Evolutionary conservation across 148 eudicot genomes (phyloP).

Genomic region (Drosera capensis): DNA sequence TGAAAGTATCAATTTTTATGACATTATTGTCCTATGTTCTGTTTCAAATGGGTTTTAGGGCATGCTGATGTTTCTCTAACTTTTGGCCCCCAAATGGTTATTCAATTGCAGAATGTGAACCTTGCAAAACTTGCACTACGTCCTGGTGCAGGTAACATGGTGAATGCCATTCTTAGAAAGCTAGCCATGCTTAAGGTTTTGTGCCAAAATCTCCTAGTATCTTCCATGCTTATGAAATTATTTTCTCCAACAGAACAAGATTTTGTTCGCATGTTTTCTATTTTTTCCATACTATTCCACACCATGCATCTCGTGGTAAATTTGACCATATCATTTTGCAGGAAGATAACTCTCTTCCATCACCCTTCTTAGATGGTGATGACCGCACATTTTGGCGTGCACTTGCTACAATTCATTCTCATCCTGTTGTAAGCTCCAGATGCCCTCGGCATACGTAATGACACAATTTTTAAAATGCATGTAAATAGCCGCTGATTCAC

Average conservation of each 20-base stretch:
- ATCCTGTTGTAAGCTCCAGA: conserved; percentile 92
- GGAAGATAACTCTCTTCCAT: conserved; percentile 74
- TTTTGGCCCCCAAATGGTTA: background rate
- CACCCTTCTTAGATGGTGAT: conserved; percentile 63
- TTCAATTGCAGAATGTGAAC: conserved; percentile 56
- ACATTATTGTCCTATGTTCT: no score
- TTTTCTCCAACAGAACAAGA: background rate
- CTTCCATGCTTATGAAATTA: background rate
- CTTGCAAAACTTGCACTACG: conserved; percentile 89
- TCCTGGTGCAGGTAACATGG: conserved; percentile 98
- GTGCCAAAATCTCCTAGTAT: no score
- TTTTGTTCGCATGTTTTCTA: background rate
- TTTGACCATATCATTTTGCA: conserved; percentile 15
- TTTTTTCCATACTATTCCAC: background rate
- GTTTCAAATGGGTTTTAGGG: background rate
- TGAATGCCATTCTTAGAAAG: conserved; percentile 85
- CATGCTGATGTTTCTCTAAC: background rate
- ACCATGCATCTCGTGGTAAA: background rate
- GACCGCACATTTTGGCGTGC: conserved; percentile 83
- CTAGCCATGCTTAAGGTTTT: conserved; percentile 54
- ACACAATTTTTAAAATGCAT: no score
- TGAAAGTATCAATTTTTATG: no score
- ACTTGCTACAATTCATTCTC: conserved; percentile 84
- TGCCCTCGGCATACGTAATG: no score
- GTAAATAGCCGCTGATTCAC: no score